Evolutionary conservation across 495 filamentous ascomycete genomes (phyloP).

Genomic region (Talaromyces trachyspermus): DNA sequence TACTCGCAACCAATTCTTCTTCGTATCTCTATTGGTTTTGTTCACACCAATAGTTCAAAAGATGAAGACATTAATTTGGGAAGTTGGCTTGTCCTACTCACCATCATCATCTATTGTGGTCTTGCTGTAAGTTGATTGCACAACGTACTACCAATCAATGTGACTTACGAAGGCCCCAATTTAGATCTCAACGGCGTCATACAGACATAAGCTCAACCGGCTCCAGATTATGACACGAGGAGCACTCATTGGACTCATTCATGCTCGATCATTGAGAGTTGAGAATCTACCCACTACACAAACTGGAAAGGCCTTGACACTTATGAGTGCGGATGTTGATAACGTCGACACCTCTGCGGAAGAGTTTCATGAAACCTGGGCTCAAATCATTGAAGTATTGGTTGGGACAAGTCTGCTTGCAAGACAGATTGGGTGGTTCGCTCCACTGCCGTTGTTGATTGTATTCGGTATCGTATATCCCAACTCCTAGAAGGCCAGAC

Average conservation of each 20-base stretch:
- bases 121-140: slow-evolving; percentile 6
- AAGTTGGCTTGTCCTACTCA: slow-evolving; percentile 1
- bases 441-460: slow-evolving; percentile 38
- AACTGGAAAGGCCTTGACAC: slow-evolving; percentile 36
- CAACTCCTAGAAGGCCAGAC: too few relatives aligned
- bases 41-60: too few relatives aligned
- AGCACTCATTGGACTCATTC: slow-evolving; percentile 41
- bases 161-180: not conserved
- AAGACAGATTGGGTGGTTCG: slow-evolving; percentile 38
- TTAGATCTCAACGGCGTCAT: slow-evolving; percentile 35
- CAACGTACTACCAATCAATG: not conserved
- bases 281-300: slow-evolving; percentile 26
- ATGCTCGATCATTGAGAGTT: too few relatives aligned
- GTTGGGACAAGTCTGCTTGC: slow-evolving; percentile 46
- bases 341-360: slow-evolving; percentile 25
- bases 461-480: slow-evolving; percentile 27
- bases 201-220: slow-evolving; percentile 41
- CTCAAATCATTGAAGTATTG: slow-evolving; percentile 41
- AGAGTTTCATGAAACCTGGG: slow-evolving; percentile 44
- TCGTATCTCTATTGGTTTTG: slow-evolving; percentile 39
- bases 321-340: slow-evolving; percentile 49
- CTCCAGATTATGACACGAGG: slow-evolving; percentile 43
- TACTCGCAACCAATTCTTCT: slow-evolving; percentile 61
- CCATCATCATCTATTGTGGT: not conserved
- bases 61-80: not conserved